Base-by-base conservation (phyloP, 1,284 basidiomycete species). In the Microbotryomycetes sp. region DNA sequence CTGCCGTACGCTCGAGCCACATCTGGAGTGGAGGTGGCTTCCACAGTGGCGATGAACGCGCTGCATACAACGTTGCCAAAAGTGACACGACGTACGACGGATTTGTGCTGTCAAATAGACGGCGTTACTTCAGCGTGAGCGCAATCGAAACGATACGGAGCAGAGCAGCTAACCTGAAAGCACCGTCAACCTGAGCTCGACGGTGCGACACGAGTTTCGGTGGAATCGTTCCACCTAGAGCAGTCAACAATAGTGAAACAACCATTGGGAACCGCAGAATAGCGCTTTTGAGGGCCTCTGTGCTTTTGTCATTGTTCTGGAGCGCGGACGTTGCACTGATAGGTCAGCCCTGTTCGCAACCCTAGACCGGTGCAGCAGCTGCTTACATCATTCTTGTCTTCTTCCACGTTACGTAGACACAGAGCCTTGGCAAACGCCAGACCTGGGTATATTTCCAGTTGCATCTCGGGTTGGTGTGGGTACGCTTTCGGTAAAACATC, bases 11-110 rank as follows among this genome's bases (percentile, higher is more conserved):
- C 26, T 62, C 54, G 19, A 96, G 84, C 90, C 92, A 96, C 0
- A 80, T 71, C 0, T 82, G 74, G n/a, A 82, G 77, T 0, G 75
- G 71, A 0, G 85, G 77, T 12, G 86, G 82, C 77, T 92, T 94
- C 91, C 91, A 96, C 6, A 93, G 74, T 0, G 84, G 76, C 16
- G 78, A 79, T 0, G 88, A 86, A 6, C 89, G 86, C 51, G 86
- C 83, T 1, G 82, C 88, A 74, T 96, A 96, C 32, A 94, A 82
- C 72, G 91, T 88, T 0, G 88, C 86, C 12, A 94, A 81, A 14
- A 93, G 81, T 65, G 81, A 79, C 3, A 80, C 64, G 23, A 71
- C 50, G 57, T 71, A 66, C 1, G 66, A 67, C n/a, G 67, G 62
- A 19, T 66, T 56, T 12, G 54, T 52, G 15, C 63, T 67, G 58